Evolutionary conservation across 2,329 filamentous ascomycete species (phyloP), one percentile per base, ranked within the genome.

Genomic region (Fusarium hostae): DNA sequence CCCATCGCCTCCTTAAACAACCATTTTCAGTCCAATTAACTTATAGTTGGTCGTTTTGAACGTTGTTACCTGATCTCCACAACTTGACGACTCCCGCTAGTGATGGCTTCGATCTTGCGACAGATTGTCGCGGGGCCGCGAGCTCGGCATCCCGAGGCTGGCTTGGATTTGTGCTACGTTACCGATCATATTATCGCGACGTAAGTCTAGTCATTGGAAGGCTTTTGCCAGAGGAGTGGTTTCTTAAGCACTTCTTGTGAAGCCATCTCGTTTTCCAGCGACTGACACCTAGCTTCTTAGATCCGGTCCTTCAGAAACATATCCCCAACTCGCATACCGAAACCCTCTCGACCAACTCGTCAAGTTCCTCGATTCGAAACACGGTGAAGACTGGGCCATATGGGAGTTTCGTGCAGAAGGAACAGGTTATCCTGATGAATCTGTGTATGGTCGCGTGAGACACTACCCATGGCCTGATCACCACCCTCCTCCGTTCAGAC

Each of bases 391-490:
- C 70, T 99, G 96, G 96, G 90, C 92, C 6, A 97, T 99, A 77
- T 99, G 95, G 94, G 96, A 99, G 82, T 99, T 99, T 76, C 91
- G 96, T 48, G 96, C 94, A 39, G 96, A 99, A 80, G 96, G 96
- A 9, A 98, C 96, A 0, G 96, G 96, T 3, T 99, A 99, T 77
- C 94, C 94, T 0, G 96, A 99, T 78, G 88, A 90, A 22, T 93
- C 95, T 63, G 95, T 99, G 2, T 94, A 97, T 79, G 87, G 89
- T 37, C 88, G 95, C 6, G 91, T 98, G 71, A 89, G 92, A 71
- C 96, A 99, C 82, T 98, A 95, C 78, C 96, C 96, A 1, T 99
- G 94, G 90, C 96, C 96, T 0, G 96, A 99, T 79, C 96, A 99
- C 79, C 96, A 99, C 79, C 96, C 96, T 6, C 96, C 96, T 57